Base-by-base conservation (phyloP, 441 rosid genomes). In the Adansonia gregorii region DNA sequence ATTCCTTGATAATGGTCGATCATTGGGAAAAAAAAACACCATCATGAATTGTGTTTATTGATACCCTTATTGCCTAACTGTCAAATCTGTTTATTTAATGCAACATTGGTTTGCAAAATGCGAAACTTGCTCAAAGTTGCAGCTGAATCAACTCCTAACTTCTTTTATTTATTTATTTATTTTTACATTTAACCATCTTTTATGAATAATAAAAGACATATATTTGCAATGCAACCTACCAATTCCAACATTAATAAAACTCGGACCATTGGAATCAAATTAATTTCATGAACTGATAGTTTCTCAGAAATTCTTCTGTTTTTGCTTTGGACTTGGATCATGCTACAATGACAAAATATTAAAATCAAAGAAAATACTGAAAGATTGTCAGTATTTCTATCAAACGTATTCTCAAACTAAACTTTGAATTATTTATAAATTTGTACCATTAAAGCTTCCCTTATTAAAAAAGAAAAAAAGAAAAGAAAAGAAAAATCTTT, bases 241-340 rank as follows among this genome's bases (percentile, higher is more conserved):
- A 71, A 71, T 71, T 51, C 61, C 48, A 51, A 52, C 48, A n/a
- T 52, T 71, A 66, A 43, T 41, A 43, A 43, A 66, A 66, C 27
- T 8, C 17, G 71, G 52, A 66, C 52, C 52, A 19, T 41, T 17
- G n/a, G 9, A 43, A 66, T 43, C 19, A 35, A 61, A 61, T 7
- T 19, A 20, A 22, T 9, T 59, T 60, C 27, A 60, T 24, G 65
- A 60, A 60, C 24, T 4, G 2, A 35, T 35, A 59, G 15, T 59
- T 59, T 59, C 64, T 24, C 8, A 9, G 31, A 22, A 60, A 60
- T 24, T 24, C 15, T 10, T 60, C 41, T 58, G 27, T 58, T 58
- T 11, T 19, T 8, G 27, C 0, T 55, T 55, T 54, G 20, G 59
- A 55, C 24, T 20, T 55, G 19, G 22, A 19, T n/a, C 11, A 1